A percentile compares a stretch with the other conserved stretches of the same genome.
phyloP scores from a whole-genome alignment of 768 basidiomycete species.

The Coprinellus aureogranulatus region DNA sequence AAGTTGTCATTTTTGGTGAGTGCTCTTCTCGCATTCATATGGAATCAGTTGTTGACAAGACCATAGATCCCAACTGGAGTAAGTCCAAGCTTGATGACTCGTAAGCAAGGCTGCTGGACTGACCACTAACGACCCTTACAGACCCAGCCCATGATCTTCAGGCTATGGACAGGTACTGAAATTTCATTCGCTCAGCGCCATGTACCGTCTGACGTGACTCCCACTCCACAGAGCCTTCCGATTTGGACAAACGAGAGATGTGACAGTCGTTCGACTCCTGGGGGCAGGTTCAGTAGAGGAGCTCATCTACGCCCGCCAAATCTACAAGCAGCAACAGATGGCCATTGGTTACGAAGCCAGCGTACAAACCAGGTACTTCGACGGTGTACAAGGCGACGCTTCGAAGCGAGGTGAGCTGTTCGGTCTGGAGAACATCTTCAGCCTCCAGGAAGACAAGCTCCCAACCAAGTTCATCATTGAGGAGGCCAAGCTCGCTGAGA shows the following conservation, averaged over 20 bases:
- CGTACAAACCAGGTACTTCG: conserved; percentile 79
- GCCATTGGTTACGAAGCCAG: conserved; percentile 85
- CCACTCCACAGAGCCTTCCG: conserved; percentile 57
- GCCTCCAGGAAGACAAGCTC: conserved; percentile 63
- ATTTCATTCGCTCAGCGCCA: not conserved
- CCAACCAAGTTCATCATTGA: conserved; percentile 80
- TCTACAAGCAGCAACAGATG: conserved; percentile 94
- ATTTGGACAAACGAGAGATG: conserved; percentile 84
- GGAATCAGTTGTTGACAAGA: conserved; percentile 8
- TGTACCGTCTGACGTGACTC: too few species aligned
- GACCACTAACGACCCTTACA: conserved; percentile 23
- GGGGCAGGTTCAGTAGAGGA: conserved; percentile 89
- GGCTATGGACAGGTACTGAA: conserved; percentile 76
- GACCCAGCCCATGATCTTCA: conserved; percentile 95
- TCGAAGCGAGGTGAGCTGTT: conserved; percentile 78
- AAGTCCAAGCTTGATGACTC: too few species aligned
- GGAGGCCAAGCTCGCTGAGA: conserved; percentile 64
- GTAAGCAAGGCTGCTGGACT: not conserved
- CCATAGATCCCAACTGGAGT: conserved; percentile 92
- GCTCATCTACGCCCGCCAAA: conserved; percentile 82
- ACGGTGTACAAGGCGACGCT: conserved; percentile 79
- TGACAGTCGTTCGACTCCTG: conserved; percentile 77
- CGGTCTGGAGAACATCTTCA: conserved; percentile 84
- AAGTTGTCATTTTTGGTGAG: conserved; percentile 87
- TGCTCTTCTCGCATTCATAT: not conserved